These are phyloP conservation scores for Glycyrrhiza uralensis DNA, from an alignment of 306 rosid species.

Conservation along the genomic window DNA sequence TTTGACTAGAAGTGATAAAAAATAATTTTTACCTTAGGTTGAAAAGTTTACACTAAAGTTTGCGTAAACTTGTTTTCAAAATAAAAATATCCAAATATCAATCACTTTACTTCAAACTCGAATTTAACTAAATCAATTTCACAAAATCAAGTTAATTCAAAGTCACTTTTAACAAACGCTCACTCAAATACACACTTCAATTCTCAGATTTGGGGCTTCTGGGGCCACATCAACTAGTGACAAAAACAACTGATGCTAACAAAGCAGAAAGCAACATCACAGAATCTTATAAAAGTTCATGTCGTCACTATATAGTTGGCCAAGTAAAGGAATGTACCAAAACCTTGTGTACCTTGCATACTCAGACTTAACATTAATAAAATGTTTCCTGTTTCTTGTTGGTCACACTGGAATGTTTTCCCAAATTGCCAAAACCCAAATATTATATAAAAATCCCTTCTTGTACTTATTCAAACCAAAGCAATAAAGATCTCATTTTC, in stretches of 20 bases:
- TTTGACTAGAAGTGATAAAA: too few species aligned
- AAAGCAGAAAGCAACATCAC: constrained; percentile 17
- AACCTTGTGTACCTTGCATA: background rate
- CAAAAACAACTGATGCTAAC: constrained; percentile 16
- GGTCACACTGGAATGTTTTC: constrained; percentile 16
- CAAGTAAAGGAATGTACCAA: constrained; percentile 14
- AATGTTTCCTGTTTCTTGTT: constrained; percentile 17
- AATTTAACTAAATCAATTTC: too few species aligned
- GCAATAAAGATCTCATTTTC: background rate
- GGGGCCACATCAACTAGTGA: background rate
- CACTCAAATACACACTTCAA: too few species aligned
- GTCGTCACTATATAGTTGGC: constrained; percentile 21
- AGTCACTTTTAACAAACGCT: too few species aligned
- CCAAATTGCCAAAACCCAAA: constrained; percentile 28
- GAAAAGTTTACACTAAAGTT: too few species aligned
- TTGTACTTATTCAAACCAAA: background rate
- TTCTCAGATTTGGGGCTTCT: background rate
- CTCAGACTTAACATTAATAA: background rate
- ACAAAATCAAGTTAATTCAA: too few species aligned
- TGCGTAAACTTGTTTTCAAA: too few species aligned
- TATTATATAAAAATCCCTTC: background rate
- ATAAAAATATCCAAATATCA: too few species aligned
- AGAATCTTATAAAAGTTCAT: constrained; percentile 1
- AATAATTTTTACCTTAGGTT: too few species aligned
- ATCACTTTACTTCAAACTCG: too few species aligned